Base-by-base conservation (phyloP, 441 rosid species). In the Croton setiger region DNA sequence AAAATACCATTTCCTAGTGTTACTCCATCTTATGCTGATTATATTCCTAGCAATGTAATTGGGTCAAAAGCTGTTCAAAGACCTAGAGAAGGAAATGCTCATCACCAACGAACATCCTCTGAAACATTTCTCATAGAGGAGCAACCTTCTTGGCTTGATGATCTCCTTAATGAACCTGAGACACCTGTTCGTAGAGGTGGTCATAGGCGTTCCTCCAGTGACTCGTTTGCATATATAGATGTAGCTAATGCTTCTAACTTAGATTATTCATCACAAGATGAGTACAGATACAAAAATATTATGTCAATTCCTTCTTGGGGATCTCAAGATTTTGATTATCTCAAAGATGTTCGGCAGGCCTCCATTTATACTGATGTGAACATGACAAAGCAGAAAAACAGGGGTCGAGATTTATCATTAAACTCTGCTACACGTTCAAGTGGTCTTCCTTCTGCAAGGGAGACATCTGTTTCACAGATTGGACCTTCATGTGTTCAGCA, bases 141-240 rank as follows among this genome's bases (percentile, higher is more conserved):
- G 79, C 98, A 89, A 76, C 99, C 99, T 66, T 93, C 93, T 74
- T 96, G 99, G 99, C 97, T 93, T 67, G 99, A 96, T 82, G 99
- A 96, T 82, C 93, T 93, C 66, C 98, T 96, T 71, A 88, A 96
- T 43, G 99, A 96, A 74, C 99, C 98, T 0, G 98, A 96, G 70
- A 93, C 93, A 33, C 98, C 98, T 63, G 96, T 85, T 33, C 91
- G 88, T 31, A 86, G 75, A 81, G 96, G 91, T 48, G 92, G 93
- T 76, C 99, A 96, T 86, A 82, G 99, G 62, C 97, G 99, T 39
- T 96, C 98, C 57, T 96, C 99, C 10, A 96, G 99, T 70, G 99
- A 96, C 82, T 93, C 99, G 35, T 93, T 87, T 79, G 98, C 99
- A 0, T 96, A 96, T 68, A 44, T 86, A 68, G 98, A 91, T 75